Evolutionary conservation across 1,139 yeast species (phyloP).

Genomic region (Blastobotrys aristatus): DNA sequence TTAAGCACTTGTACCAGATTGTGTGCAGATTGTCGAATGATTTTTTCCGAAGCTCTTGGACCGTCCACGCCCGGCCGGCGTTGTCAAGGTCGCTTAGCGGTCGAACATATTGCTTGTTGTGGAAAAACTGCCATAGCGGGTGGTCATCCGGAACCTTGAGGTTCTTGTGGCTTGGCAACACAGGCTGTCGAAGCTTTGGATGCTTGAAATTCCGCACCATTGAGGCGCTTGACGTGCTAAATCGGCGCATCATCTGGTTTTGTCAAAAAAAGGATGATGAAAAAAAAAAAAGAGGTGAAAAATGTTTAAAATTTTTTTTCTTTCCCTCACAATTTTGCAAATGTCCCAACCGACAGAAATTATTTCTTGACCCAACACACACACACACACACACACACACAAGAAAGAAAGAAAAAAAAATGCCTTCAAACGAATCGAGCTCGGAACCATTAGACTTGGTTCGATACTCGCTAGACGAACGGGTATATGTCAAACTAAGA

Average conservation of each 20-base stretch:
- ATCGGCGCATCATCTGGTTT: neutral
- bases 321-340: slow-evolving; percentile 1
- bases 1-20: slow-evolving; percentile 82
- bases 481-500: slow-evolving; percentile 81
- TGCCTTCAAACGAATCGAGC: neutral
- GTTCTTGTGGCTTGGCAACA: slow-evolving; percentile 73
- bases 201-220: slow-evolving; percentile 13
- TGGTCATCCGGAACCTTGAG: slow-evolving; percentile 70
- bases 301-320: neutral
- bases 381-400: neutral
- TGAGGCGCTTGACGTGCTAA: slow-evolving; percentile 1
- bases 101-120: slow-evolving; percentile 54
- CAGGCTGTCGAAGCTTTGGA: slow-evolving; percentile 66
- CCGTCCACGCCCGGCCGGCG: slow-evolving; percentile 76
- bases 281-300: neutral
- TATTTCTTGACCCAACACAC: slow-evolving; percentile 4
- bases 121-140: slow-evolving; percentile 93
- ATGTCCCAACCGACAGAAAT: neutral
- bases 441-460: slow-evolving; percentile 79
- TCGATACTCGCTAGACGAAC: slow-evolving; percentile 81
- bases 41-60: slow-evolving; percentile 84
- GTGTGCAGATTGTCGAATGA: slow-evolving; percentile 87
- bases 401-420: neutral
- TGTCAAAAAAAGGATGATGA: neutral
- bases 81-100: slow-evolving; percentile 51